A percentile compares a stretch with the other conserved stretches of the same genome.
phyloP scores from a whole-genome alignment of 2,329 filamentous ascomycete species.

The Colletotrichum sp. region DNA sequence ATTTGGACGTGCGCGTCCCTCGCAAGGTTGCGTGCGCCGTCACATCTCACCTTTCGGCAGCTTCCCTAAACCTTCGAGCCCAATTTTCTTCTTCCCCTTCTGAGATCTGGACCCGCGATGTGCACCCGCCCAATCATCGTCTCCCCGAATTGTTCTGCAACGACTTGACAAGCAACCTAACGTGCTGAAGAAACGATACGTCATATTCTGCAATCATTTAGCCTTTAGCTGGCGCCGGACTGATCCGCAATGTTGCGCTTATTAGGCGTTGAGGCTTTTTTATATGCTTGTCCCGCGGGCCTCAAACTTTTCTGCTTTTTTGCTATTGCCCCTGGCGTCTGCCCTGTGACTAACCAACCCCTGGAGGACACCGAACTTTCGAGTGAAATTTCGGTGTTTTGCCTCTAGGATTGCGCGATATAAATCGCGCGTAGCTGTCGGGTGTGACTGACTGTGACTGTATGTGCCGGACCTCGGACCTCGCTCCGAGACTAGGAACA shows the following conservation, averaged over 20 bases:
- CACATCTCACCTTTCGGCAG: not conserved
- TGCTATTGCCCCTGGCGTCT: not conserved
- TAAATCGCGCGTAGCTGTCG: not conserved
- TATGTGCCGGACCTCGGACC: not conserved
- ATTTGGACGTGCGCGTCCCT: not conserved
- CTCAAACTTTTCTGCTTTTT: not conserved
- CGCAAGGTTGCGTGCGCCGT: not conserved
- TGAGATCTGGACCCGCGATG: not conserved
- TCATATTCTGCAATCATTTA: not conserved
- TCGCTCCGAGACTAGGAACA: not conserved
- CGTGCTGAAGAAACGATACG: not conserved
- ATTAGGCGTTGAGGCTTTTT: not conserved
- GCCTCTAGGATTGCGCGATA: not conserved
- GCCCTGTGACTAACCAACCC: not conserved
- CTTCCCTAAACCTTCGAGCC: not conserved
- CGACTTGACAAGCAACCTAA: not conserved
- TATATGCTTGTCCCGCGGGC: not conserved
- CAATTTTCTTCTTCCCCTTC: not conserved
- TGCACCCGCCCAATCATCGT: not conserved
- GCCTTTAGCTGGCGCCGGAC: not conserved
- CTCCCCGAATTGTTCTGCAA: not conserved
- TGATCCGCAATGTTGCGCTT: not conserved
- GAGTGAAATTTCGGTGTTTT: not conserved
- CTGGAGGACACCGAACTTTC: not conserved
- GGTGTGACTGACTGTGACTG: not conserved